These are phyloP conservation scores for Colletotrichum sp. DNA, from an alignment of 2,329 filamentous ascomycete genomes.

Conservation along the genomic window DNA sequence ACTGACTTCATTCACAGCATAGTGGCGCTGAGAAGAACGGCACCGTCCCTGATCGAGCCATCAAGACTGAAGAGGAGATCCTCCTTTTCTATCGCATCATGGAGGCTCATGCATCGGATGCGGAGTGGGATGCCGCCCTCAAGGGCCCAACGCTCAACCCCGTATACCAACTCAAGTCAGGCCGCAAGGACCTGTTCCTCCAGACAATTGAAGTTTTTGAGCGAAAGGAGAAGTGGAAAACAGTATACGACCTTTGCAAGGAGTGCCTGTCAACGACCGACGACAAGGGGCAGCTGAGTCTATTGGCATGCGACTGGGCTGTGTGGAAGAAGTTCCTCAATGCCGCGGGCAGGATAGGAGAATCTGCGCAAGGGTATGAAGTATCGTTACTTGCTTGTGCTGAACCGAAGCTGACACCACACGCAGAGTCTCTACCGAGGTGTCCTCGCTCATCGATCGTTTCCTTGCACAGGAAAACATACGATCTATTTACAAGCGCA, in stretches of 20 bases:
- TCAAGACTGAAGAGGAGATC: slow-evolving; percentile 56
- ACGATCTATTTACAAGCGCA: slow-evolving; percentile 43
- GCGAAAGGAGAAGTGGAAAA: slow-evolving; percentile 44
- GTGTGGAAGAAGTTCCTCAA: slow-evolving; percentile 45
- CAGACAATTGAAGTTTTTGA: slow-evolving; percentile 43
- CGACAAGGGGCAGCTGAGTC: slow-evolving; percentile 39
- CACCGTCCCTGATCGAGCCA: slow-evolving; percentile 29
- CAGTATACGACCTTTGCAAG: slow-evolving; percentile 48
- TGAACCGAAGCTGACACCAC: background rate
- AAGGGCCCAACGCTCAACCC: slow-evolving; percentile 45
- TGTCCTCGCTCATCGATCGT: slow-evolving; percentile 6
- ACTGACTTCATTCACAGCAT: background rate
- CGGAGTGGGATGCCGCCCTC: slow-evolving; percentile 45
- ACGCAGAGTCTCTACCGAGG: slow-evolving; percentile 2
- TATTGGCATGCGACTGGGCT: slow-evolving; percentile 51
- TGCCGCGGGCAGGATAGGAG: slow-evolving; percentile 39
- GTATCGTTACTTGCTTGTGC: background rate
- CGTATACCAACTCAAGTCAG: slow-evolving; percentile 47
- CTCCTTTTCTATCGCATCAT: slow-evolving; percentile 54
- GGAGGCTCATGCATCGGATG: slow-evolving; percentile 44
- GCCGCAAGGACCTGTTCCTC: slow-evolving; percentile 53
- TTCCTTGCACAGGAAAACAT: slow-evolving; percentile 6
- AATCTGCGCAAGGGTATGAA: slow-evolving; percentile 36
- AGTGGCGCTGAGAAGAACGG: background rate
- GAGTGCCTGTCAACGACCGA: slow-evolving; percentile 45